These are phyloP conservation scores for Neurospora sp. DNA, from an alignment of 495 filamentous ascomycete genomes.

Conservation along the genomic window DNA sequence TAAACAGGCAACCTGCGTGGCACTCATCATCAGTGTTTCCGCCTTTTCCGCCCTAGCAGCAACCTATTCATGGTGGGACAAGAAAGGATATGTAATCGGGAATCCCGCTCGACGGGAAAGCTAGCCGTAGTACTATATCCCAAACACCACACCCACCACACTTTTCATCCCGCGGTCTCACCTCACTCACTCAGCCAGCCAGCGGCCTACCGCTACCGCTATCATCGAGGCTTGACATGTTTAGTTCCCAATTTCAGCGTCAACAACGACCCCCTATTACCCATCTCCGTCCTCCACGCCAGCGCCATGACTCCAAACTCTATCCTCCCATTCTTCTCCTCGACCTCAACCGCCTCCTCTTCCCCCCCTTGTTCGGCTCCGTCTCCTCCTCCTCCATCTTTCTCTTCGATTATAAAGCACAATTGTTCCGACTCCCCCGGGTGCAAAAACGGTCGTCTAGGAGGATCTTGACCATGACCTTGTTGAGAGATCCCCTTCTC, in stretches of 20 bases:
- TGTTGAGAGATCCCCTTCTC: conserved; percentile 11
- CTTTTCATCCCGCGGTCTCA: background rate
- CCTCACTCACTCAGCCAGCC: background rate
- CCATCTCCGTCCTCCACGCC: conserved; percentile 83
- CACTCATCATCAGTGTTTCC: background rate
- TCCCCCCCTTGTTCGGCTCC: conserved; percentile 25
- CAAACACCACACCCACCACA: background rate
- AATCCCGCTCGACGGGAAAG: background rate
- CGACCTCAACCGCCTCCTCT: conserved; percentile 23
- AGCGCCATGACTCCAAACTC: conserved; percentile 75
- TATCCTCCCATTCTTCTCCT: conserved; percentile 48
- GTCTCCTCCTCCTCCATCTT: conserved; percentile 16
- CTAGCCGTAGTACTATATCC: background rate
- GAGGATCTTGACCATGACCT: background rate
- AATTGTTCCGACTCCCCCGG: conserved; percentile 86
- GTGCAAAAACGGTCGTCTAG: conserved; percentile 51
- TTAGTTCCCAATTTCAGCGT: conserved; percentile 69
- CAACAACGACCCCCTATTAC: conserved; percentile 74
- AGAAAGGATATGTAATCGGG: background rate
- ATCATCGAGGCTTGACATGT: conserved; percentile 12
- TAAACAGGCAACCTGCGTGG: background rate
- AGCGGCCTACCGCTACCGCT: background rate
- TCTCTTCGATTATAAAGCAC: conserved; percentile 74
- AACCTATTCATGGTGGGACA: background rate
- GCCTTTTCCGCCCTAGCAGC: background rate